Conservation (phyloP, 495 filamentous ascomycete species). For the Cairneyella variabilis region DNA sequence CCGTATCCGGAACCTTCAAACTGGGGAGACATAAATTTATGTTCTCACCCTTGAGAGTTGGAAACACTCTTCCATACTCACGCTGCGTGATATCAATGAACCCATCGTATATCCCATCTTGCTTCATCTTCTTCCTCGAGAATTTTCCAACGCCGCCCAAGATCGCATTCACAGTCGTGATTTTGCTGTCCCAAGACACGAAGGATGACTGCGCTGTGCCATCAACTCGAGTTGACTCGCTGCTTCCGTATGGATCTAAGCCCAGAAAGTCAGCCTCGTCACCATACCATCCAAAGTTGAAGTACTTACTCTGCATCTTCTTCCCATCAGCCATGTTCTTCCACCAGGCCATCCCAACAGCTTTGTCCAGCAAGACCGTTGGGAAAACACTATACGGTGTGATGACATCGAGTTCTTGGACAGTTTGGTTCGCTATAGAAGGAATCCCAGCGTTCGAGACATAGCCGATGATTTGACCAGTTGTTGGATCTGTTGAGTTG, state of each 20-base stretch:
- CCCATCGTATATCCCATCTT: constrained; percentile 29
- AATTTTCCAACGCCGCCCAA: constrained; percentile 30
- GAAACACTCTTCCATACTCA: constrained; percentile 29
- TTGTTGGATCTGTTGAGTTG: constrained; percentile 29
- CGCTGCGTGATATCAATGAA: constrained; percentile 17
- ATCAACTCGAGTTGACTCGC: constrained; percentile 32
- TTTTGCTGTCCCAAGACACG: constrained; percentile 36
- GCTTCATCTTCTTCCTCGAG: constrained; percentile 32
- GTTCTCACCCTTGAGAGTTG: constrained; percentile 31
- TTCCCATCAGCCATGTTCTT: constrained; percentile 35
- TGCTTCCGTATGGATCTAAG: constrained; percentile 33
- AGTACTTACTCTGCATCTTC: constrained; percentile 34
- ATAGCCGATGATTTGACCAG: constrained; percentile 29
- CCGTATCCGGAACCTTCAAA: constrained; percentile 23
- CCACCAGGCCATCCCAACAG: constrained; percentile 36
- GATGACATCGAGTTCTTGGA: constrained; percentile 32
- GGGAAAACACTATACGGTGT: constrained; percentile 34
- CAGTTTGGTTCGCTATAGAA: constrained; percentile 30
- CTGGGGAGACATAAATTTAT: constrained; percentile 29
- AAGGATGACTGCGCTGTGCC: constrained; percentile 31
- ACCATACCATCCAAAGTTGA: neutral
- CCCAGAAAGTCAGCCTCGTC: neutral
- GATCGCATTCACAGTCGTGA: constrained; percentile 32
- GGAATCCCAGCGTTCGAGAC: constrained; percentile 34
- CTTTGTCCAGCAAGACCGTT: constrained; percentile 27